Evolutionary conservation across 2,329 filamentous ascomycete species (phyloP).

Genomic region (Domatiomyces catenatus): DNA sequence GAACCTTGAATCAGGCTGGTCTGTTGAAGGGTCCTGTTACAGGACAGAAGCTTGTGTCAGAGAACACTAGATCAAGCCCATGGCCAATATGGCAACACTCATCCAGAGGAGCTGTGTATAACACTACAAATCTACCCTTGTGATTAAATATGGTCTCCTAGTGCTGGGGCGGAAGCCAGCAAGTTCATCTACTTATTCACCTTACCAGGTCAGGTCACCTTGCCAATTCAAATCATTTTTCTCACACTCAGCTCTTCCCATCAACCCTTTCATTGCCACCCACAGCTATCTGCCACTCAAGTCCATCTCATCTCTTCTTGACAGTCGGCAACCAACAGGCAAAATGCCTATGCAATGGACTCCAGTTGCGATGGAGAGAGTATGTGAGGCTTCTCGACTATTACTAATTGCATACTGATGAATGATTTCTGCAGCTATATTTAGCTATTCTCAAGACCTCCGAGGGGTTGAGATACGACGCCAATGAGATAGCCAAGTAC

Average conservation of each 20-base stretch:
- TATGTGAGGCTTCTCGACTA: conserved; percentile 1
- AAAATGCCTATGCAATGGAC: conserved; percentile 12
- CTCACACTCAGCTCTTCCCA: neutral
- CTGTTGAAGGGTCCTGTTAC: neutral
- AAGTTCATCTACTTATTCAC: neutral
- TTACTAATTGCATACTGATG: neutral
- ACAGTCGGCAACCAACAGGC: neutral
- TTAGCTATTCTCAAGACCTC: neutral
- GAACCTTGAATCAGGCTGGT: neutral
- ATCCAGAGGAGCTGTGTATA: neutral
- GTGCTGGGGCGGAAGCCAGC: neutral
- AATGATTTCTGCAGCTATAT: neutral
- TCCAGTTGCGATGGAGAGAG: conserved; percentile 7
- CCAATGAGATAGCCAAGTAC: neutral
- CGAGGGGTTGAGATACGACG: neutral
- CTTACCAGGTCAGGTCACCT: neutral
- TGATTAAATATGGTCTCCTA: neutral
- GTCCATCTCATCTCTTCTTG: neutral
- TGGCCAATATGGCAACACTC: neutral
- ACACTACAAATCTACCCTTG: neutral
- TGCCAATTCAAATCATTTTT: neutral
- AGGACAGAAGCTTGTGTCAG: neutral
- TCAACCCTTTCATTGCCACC: neutral
- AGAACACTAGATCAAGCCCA: neutral
- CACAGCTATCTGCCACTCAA: neutral